These are phyloP conservation scores for Phytophthora pluvialis DNA, from an alignment of 352 stramenopile genomes.

Conservation along the genomic window DNA sequence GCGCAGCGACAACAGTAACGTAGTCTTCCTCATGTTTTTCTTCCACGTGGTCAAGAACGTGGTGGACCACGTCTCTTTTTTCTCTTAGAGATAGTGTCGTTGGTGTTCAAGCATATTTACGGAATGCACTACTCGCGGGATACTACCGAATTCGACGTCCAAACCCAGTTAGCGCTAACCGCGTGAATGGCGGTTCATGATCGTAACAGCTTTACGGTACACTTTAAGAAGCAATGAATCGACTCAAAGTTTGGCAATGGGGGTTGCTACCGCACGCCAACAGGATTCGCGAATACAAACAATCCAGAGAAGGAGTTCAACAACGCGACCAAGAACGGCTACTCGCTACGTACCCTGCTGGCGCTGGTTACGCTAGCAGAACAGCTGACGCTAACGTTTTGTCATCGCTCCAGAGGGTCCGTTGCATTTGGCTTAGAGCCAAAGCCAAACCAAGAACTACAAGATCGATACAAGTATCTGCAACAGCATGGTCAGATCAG, in stretches of 20 bases:
- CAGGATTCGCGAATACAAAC: constrained; percentile 24
- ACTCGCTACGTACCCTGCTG: constrained; percentile 10
- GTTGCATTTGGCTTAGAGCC: too few species aligned
- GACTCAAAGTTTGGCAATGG: too few species aligned
- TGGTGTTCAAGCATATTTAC: constrained; percentile 6
- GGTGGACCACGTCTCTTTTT: not conserved
- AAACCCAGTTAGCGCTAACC: too few species aligned
- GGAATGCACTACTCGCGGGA: too few species aligned
- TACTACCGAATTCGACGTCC: too few species aligned
- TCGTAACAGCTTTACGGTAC: too few species aligned
- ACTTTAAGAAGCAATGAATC: too few species aligned
- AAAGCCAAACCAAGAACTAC: too few species aligned
- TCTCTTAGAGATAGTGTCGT: not conserved
- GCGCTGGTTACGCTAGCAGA: not conserved
- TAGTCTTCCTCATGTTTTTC: not conserved
- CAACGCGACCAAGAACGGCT: constrained; percentile 10
- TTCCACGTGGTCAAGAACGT: not conserved
- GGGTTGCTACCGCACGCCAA: not conserved
- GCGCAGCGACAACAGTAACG: not conserved
- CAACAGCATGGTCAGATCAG: too few species aligned
- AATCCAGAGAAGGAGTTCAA: too few species aligned
- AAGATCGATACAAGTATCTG: too few species aligned
- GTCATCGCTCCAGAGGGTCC: constrained; percentile 1
- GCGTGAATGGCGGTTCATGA: too few species aligned
- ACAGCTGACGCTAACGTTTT: not conserved